Conservation (phyloP, 108 stramenopile genomes). For the Bacterosira constricta region DNA sequence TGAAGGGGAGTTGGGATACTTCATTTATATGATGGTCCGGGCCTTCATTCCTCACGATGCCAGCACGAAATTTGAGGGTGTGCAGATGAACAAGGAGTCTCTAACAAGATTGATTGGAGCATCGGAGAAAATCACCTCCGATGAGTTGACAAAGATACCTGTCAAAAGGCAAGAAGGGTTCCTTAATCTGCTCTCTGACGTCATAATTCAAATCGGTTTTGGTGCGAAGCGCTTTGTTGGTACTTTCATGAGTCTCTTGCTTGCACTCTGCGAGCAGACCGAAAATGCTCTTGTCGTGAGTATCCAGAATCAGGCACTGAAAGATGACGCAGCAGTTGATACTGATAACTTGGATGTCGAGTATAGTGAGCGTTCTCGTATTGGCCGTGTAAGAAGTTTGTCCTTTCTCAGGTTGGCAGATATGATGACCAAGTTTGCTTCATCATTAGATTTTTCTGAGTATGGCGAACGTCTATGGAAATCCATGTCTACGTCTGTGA, state of each 20-base stretch:
- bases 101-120: slow-evolving; percentile 30
- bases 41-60: slow-evolving; percentile 56
- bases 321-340: slow-evolving; percentile 13
- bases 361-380: slow-evolving; percentile 31
- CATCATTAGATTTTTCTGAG: slow-evolving; percentile 54
- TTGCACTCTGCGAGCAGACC: slow-evolving; percentile 55
- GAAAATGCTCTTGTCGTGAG: slow-evolving; percentile 34
- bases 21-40: slow-evolving; percentile 80
- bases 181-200: slow-evolving; percentile 75
- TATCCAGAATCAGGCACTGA: slow-evolving; percentile 21
- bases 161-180: slow-evolving; percentile 74
- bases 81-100: slow-evolving; percentile 22
- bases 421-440: slow-evolving; percentile 64
- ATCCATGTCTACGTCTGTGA: slow-evolving; percentile 54
- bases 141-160: slow-evolving; percentile 43
- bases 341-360: slow-evolving; percentile 15
- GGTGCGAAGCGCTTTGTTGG: slow-evolving; percentile 56
- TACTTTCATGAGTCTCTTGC: slow-evolving; percentile 57
- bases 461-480: slow-evolving; percentile 59
- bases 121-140: slow-evolving; percentile 16
- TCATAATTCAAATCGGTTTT: slow-evolving; percentile 79
- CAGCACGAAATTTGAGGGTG: slow-evolving; percentile 19
- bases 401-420: slow-evolving; percentile 70
- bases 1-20: slow-evolving; percentile 66
- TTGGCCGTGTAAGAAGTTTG: slow-evolving; percentile 61